These are phyloP conservation scores for Trematosphaeria pertusa DNA, from an alignment of 2,329 filamentous ascomycete genomes.

Conservation along the genomic window DNA sequence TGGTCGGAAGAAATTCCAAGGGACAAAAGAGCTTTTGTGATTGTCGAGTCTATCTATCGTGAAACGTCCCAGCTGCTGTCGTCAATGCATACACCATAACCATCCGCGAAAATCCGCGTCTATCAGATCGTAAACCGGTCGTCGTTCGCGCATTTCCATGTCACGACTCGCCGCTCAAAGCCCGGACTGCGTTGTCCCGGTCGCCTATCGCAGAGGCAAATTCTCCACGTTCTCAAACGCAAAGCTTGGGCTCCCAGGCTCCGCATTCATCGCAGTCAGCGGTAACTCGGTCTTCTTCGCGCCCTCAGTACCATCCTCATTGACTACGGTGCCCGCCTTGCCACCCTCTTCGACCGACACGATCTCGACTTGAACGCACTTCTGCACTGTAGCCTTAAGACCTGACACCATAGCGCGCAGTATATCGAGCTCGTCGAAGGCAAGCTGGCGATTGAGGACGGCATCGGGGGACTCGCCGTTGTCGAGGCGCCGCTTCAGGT, in stretches of 20 bases:
- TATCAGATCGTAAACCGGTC: too few species aligned
- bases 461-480: constrained; percentile 67
- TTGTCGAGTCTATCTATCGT: not conserved
- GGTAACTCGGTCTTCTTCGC: constrained; percentile 66
- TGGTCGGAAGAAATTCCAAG: too few species aligned
- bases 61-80: too few species aligned
- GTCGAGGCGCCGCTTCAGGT: constrained; percentile 81
- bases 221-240: constrained; percentile 77
- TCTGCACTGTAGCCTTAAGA: constrained; percentile 76
- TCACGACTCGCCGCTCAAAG: too few species aligned
- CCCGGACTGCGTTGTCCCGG: too few species aligned
- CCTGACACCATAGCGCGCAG: constrained; percentile 79
- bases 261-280: constrained; percentile 71
- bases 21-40: constrained; percentile 2
- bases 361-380: constrained; percentile 73
- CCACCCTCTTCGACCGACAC: constrained; percentile 74
- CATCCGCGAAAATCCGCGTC: too few species aligned
- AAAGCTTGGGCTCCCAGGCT: constrained; percentile 84
- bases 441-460: constrained; percentile 83
- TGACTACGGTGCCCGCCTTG: constrained; percentile 66
- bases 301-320: constrained; percentile 60
- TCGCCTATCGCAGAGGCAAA: constrained; percentile 32
- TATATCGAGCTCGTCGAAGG: constrained; percentile 82
- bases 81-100: too few species aligned
- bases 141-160: too few species aligned